phyloP scores from a whole-genome alignment of 2,329 filamentous ascomycete species.

The Monascus ruber region DNA sequence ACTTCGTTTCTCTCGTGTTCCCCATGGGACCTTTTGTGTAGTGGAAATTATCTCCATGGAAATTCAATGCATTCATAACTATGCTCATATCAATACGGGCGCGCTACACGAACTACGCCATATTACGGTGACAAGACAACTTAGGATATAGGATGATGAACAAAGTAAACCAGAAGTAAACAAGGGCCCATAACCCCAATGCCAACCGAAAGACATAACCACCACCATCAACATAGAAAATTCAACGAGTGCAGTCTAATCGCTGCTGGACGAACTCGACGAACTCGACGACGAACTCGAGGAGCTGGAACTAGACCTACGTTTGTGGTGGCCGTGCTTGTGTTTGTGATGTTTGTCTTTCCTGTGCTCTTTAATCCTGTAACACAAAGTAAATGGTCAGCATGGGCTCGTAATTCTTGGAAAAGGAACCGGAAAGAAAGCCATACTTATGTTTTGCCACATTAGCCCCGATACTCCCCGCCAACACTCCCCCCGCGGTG shows the following conservation, averaged over 20 bases:
- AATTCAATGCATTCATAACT: too few species aligned
- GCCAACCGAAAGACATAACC: too few species aligned
- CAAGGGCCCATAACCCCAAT: too few species aligned
- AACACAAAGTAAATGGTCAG: conserved; percentile 1
- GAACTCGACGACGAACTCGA: conserved; percentile 11
- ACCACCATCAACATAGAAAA: background rate
- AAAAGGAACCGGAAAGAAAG: background rate
- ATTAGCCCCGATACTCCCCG: conserved; percentile 22
- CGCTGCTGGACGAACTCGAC: conserved; percentile 4
- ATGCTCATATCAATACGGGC: too few species aligned
- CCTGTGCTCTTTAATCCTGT: conserved; percentile 11
- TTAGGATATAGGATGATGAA: too few species aligned
- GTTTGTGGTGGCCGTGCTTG: conserved; percentile 11
- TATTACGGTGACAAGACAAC: too few species aligned
- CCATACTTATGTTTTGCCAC: conserved; percentile 18
- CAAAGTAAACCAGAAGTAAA: too few species aligned
- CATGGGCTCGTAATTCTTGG: conserved; percentile 1
- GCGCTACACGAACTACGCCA: too few species aligned
- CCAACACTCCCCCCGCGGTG: conserved; percentile 21
- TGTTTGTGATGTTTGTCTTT: conserved; percentile 17
- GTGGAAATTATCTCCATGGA: too few species aligned
- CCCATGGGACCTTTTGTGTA: too few species aligned
- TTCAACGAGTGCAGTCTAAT: background rate
- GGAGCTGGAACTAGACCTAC: conserved; percentile 1
- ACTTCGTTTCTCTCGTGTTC: too few species aligned